Conservation (phyloP, 768 basidiomycete genomes). For the Russula sp. region DNA sequence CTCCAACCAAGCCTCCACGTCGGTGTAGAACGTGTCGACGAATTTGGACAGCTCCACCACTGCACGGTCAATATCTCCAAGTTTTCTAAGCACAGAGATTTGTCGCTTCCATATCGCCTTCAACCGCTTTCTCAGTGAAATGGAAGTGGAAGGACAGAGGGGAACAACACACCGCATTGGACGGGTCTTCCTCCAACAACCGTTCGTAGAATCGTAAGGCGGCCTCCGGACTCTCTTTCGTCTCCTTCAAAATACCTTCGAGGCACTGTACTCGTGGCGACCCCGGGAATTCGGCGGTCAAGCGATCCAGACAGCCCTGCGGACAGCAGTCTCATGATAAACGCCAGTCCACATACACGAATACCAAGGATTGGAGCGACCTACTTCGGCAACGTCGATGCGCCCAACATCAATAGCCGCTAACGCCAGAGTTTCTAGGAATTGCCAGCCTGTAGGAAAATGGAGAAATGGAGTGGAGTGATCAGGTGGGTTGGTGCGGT, state of each 20-base stretch:
- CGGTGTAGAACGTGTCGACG: conserved; percentile 85
- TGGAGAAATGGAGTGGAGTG: conserved; percentile 5
- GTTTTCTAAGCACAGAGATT: conserved; percentile 64
- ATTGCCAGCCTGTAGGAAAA: conserved; percentile 59
- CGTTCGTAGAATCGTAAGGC: conserved; percentile 63
- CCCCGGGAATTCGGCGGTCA: conserved; percentile 65
- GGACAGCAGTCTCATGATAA: background rate
- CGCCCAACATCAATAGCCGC: conserved; percentile 76
- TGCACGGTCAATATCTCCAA: conserved; percentile 60
- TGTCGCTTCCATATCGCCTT: conserved; percentile 80
- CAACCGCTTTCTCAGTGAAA: background rate
- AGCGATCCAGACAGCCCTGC: conserved; percentile 60
- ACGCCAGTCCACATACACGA: background rate
- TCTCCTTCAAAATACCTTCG: conserved; percentile 76
- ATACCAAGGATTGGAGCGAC: conserved; percentile 32
- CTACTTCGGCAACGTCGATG: conserved; percentile 70
- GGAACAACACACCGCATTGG: conserved; percentile 59
- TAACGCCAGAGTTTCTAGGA: conserved; percentile 75
- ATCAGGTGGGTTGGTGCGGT: background rate
- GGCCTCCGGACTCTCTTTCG: conserved; percentile 51
- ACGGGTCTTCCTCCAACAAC: conserved; percentile 59
- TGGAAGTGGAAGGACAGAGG: background rate
- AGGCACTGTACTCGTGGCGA: conserved; percentile 80
- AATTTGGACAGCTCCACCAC: conserved; percentile 68
- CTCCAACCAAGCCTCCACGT: conserved; percentile 85